Percentiles rank a stretch among this genome's conserved stretches.
phyloP scores from a whole-genome alignment of 306 rosid genomes.

The Prunus campanulata region DNA sequence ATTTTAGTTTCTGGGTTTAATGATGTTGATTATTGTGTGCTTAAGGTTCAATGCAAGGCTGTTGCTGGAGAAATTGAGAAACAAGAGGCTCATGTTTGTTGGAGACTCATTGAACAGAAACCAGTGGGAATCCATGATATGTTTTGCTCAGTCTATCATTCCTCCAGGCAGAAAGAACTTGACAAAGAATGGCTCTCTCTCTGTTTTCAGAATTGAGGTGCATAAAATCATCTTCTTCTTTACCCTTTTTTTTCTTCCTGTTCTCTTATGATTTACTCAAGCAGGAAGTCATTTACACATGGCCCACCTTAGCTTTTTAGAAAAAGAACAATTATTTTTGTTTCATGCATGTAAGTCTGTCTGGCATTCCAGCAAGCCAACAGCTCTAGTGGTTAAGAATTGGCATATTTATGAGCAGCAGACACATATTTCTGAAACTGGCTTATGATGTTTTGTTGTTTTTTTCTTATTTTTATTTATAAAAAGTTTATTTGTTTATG shows the following conservation, averaged over 20 bases:
- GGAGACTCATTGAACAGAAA: constrained; percentile 95
- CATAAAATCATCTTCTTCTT: background rate
- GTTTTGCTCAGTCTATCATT: constrained; percentile 70
- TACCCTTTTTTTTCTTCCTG: background rate
- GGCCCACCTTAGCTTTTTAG: constrained; percentile 11
- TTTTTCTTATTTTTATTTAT: constrained; percentile 23
- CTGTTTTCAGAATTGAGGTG: constrained; percentile 76
- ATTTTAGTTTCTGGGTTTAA: background rate
- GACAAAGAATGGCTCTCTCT: constrained; percentile 66
- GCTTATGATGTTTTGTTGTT: background rate
- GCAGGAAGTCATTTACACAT: background rate
- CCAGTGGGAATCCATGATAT: constrained; percentile 99
- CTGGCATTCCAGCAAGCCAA: too few relatives aligned
- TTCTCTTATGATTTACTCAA: background rate
- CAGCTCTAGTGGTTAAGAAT: constrained; percentile 11
- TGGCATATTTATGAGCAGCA: background rate
- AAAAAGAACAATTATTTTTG: too few relatives aligned
- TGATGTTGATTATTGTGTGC: background rate
- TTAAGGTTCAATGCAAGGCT: constrained; percentile 77
- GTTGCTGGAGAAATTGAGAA: constrained; percentile 81
- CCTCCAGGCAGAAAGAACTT: constrained; percentile 69
- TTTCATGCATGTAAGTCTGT: background rate
- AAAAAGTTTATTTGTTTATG: background rate
- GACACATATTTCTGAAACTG: background rate
- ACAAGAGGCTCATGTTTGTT: constrained; percentile 96